Evolutionary conservation across 352 stramenopile species (phyloP), one percentile per base, ranked within the genome.

Genomic region (Phytopythium aichiense): DNA sequence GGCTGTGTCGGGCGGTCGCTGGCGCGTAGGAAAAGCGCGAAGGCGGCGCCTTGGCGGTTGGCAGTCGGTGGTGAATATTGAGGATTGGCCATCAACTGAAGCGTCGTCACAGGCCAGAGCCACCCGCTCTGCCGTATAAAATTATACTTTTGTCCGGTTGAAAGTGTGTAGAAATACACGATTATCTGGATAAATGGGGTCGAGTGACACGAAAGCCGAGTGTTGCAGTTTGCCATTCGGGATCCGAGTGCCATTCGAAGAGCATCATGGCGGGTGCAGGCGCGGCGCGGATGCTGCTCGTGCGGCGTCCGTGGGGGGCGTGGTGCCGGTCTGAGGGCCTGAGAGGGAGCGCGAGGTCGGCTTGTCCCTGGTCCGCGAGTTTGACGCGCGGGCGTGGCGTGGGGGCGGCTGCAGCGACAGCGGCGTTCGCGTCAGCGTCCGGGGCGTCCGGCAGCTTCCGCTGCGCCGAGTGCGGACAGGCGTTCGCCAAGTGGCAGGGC

Each of bases 401-500:
- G 23, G 46, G 8, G 52, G 52, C 33, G 31, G 18, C 30, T 30
- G 51, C 30, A n/a, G 22, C 28, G 28, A 31, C 28, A 7, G 28
- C 52, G 33, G 12, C 52, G 33, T 40, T 43, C n/a, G 30, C 51
- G 31, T 58, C 52, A 6, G 2, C 50, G n/a, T n/a, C 37, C 9
- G 20, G 20, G 12, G 30, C 30, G 3, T 70, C 64, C 5, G 58
- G 65, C 13, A 53, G 69, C 28, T 92, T 87, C 49, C 71, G 62
- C 42, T 92, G 83, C 49, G 51, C 61, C 22, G 67, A 67, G 22
- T 96, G 87, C 54, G 81, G 84, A 20, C 81, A 91, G 40, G 62
- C 59, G 23, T 91, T 87, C 66, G 68, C 71, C 61, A 96, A 94
- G 67, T 96, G 87, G 87, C 85, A 91, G 66, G 87, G 87, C 23